These are phyloP conservation scores for Fusarium succisae DNA, from an alignment of 2,329 filamentous ascomycete species.

Conservation along the genomic window DNA sequence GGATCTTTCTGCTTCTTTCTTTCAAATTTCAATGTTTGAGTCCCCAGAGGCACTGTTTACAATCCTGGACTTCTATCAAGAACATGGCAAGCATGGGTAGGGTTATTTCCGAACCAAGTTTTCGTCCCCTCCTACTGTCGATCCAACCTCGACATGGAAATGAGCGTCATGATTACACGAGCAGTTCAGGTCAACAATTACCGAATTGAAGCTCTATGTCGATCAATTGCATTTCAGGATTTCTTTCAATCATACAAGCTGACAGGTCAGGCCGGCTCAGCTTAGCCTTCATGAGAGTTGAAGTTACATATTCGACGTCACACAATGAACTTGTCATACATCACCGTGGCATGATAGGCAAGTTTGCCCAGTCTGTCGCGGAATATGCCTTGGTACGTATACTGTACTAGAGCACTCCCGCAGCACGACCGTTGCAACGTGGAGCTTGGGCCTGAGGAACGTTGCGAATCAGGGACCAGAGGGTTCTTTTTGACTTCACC, in stretches of 20 bases:
- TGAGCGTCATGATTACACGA: constrained; percentile 27
- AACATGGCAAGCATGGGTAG: constrained; percentile 17
- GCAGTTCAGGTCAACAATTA: constrained; percentile 5
- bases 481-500: constrained; percentile 29
- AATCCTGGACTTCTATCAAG: constrained; percentile 13
- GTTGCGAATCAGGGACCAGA: constrained; percentile 32
- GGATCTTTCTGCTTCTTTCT: neutral
- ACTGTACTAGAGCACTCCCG: constrained; percentile 17
- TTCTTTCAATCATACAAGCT: neutral
- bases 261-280: neutral
- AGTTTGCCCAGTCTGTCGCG: constrained; percentile 19
- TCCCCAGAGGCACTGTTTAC: neutral
- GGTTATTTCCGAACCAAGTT: constrained; percentile 38
- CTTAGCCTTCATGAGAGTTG: neutral
- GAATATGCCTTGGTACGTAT: constrained; percentile 17
- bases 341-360: constrained; percentile 16
- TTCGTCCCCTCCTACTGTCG: constrained; percentile 27
- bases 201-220: constrained; percentile 11
- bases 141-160: constrained; percentile 22
- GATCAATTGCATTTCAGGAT: constrained; percentile 2
- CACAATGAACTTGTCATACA: constrained; percentile 44
- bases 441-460: constrained; percentile 24
- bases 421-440: constrained; percentile 32
- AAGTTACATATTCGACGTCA: constrained; percentile 19
- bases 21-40: neutral